Conservation (phyloP, 2,329 filamentous ascomycete species). For the Paecilomyces fulvus region DNA sequence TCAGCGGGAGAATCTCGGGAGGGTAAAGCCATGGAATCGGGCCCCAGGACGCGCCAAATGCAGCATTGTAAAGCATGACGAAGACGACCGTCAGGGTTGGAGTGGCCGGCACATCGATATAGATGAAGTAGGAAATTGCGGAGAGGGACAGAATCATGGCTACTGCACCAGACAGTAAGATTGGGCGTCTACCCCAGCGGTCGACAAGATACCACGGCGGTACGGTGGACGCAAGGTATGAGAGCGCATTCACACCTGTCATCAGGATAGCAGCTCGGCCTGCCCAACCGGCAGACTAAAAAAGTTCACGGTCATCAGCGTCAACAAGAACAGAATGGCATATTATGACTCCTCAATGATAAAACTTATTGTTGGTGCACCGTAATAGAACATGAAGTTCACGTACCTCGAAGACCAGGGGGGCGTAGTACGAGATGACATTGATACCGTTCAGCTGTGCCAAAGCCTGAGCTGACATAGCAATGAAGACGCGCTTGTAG, state of each 20-base stretch:
- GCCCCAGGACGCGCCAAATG: slow-evolving; percentile 96
- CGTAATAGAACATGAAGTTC: no score
- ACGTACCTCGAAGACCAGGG: slow-evolving; percentile 70
- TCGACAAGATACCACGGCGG: slow-evolving; percentile 97
- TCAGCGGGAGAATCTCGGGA: slow-evolving; percentile 94
- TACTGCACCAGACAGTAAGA: slow-evolving; percentile 80
- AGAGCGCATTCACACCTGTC: slow-evolving; percentile 92
- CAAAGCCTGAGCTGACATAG: slow-evolving; percentile 94
- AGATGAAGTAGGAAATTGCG: slow-evolving; percentile 90
- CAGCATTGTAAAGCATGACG: slow-evolving; percentile 97
- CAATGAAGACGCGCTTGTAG: slow-evolving; percentile 86
- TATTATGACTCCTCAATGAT: no score
- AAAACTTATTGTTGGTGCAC: no score
- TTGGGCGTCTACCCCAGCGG: slow-evolving; percentile 77
- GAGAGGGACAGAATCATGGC: slow-evolving; percentile 85
- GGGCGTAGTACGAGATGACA: slow-evolving; percentile 98
- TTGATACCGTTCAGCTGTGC: slow-evolving; percentile 98
- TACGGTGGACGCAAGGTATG: slow-evolving; percentile 84
- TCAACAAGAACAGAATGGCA: no score
- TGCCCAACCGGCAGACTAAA: slow-evolving; percentile 74
- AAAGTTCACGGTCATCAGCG: no score
- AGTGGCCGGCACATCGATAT: slow-evolving; percentile 67
- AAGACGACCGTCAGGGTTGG: slow-evolving; percentile 82
- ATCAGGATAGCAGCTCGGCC: slow-evolving; percentile 88
- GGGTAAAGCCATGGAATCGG: slow-evolving; percentile 98